These are phyloP conservation scores for Torrubiellomyces zombiae DNA, from an alignment of 2,329 filamentous ascomycete species.

Conservation along the genomic window DNA sequence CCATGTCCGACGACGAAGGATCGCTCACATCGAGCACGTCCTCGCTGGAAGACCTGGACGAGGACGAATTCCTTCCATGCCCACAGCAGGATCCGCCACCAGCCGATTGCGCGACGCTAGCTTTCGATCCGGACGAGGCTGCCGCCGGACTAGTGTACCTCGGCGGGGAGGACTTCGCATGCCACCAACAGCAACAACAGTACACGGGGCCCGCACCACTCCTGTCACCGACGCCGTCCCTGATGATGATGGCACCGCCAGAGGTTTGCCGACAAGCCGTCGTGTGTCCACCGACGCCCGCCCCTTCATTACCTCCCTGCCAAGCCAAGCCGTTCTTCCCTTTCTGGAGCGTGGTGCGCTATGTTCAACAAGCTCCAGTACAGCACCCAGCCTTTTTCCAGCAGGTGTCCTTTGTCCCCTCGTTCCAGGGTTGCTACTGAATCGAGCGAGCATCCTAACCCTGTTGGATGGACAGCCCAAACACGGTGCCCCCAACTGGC, in stretches of 20 bases:
- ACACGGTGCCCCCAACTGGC: neutral
- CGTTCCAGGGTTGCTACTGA: constrained; percentile 34
- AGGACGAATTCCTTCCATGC: constrained; percentile 31
- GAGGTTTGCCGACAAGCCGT: constrained; percentile 15
- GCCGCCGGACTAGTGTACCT: constrained; percentile 21
- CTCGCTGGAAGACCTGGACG: constrained; percentile 32
- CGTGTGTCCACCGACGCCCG: constrained; percentile 15
- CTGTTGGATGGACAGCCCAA: neutral
- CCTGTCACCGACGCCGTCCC: constrained; percentile 7
- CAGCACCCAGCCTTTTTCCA: constrained; percentile 34
- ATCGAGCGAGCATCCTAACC: neutral
- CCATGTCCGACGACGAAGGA: constrained; percentile 36
- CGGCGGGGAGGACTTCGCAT: constrained; percentile 27
- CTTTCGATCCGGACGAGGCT: constrained; percentile 30
- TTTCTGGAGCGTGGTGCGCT: constrained; percentile 35
- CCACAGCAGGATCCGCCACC: constrained; percentile 20
- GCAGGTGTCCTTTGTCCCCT: constrained; percentile 33
- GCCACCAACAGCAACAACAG: constrained; percentile 24
- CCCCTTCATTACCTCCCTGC: constrained; percentile 20
- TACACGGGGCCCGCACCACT: constrained; percentile 23
- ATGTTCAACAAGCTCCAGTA: constrained; percentile 31
- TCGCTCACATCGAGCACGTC: constrained; percentile 38
- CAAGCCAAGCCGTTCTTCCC: constrained; percentile 31
- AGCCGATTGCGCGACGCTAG: constrained; percentile 24
- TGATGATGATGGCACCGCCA: constrained; percentile 9